Conservation (phyloP, 2,329 filamentous ascomycete genomes). For the Lecanoromycetidae sp. region DNA sequence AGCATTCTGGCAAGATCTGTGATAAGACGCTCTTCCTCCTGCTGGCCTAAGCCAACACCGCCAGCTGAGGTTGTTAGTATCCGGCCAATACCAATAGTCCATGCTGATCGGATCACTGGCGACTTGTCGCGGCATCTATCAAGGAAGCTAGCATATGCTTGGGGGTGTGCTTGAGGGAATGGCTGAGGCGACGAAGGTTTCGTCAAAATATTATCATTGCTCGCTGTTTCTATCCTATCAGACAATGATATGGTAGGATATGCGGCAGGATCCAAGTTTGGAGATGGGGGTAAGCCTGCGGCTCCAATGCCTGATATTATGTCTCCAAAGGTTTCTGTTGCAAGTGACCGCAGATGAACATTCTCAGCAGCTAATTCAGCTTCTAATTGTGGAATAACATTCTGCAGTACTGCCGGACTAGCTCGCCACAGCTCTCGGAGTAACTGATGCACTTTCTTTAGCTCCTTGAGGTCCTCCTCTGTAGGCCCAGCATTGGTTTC, state of each 20-base stretch:
- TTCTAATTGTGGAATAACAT: slow-evolving; percentile 88
- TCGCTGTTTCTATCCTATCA: slow-evolving; percentile 40
- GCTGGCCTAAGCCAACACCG: slow-evolving; percentile 71
- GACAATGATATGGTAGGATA: slow-evolving; percentile 65
- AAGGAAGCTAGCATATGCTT: slow-evolving; percentile 72
- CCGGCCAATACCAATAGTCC: slow-evolving; percentile 71
- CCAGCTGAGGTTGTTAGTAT: slow-evolving; percentile 87
- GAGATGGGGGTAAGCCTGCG: slow-evolving; percentile 65
- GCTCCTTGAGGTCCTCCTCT: slow-evolving; percentile 73
- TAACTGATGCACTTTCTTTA: slow-evolving; percentile 78
- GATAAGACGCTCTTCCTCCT: slow-evolving; percentile 67
- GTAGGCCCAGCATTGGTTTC: slow-evolving; percentile 53
- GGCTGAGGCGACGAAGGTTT: slow-evolving; percentile 79
- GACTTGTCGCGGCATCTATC: slow-evolving; percentile 80
- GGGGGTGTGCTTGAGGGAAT: slow-evolving; percentile 69
- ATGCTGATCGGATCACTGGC: slow-evolving; percentile 66
- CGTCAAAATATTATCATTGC: slow-evolving; percentile 55
- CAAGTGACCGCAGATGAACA: slow-evolving; percentile 69
- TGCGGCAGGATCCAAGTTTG: slow-evolving; percentile 63
- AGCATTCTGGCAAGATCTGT: slow-evolving; percentile 67
- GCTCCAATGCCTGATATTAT: slow-evolving; percentile 90
- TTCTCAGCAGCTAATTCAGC: slow-evolving; percentile 87
- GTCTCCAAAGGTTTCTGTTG: slow-evolving; percentile 88
- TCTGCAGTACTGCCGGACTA: slow-evolving; percentile 73
- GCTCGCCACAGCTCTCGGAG: slow-evolving; percentile 90